phyloP scores from a whole-genome alignment of 2,329 filamentous ascomycete genomes.

The Aureobasidium sp. region DNA sequence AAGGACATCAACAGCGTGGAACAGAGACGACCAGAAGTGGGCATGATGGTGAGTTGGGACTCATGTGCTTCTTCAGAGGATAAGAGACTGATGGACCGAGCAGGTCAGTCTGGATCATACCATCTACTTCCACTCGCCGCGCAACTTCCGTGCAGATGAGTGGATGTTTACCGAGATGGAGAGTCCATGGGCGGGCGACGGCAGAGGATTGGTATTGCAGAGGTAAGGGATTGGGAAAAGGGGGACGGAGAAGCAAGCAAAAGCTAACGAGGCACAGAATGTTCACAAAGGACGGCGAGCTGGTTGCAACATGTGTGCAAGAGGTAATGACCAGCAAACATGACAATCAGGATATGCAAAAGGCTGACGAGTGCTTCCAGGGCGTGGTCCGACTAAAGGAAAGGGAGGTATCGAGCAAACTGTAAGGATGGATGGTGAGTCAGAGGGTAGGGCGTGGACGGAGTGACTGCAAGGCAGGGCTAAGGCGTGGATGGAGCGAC shows the following conservation, averaged over 20 bases:
- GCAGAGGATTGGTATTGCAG: slow-evolving; percentile 67
- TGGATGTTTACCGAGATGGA: slow-evolving; percentile 78
- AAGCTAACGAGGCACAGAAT: slow-evolving; percentile 35
- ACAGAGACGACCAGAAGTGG: slow-evolving; percentile 49
- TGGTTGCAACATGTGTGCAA: slow-evolving; percentile 73
- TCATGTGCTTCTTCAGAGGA: background rate
- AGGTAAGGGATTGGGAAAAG: slow-evolving; percentile 26
- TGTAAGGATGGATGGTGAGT: background rate
- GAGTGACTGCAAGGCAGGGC: background rate
- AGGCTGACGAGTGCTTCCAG: slow-evolving; percentile 27
- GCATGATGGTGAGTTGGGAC: slow-evolving; percentile 61
- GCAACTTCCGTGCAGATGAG: slow-evolving; percentile 46
- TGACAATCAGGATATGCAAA: background rate
- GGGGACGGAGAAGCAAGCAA: background rate
- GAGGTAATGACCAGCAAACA: slow-evolving; percentile 44
- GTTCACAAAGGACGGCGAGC: slow-evolving; percentile 59
- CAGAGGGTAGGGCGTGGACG: background rate
- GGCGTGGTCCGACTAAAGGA: slow-evolving; percentile 46
- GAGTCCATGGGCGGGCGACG: slow-evolving; percentile 72
- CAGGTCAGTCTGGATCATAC: slow-evolving; percentile 58
- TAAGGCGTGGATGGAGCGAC: background rate
- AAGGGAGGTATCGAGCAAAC: background rate
- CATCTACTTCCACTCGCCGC: slow-evolving; percentile 48
- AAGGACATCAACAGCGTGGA: slow-evolving; percentile 26
- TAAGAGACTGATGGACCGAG: background rate